phyloP scores from a whole-genome alignment of 1,284 basidiomycete genomes.

The Leccinum holopus region DNA sequence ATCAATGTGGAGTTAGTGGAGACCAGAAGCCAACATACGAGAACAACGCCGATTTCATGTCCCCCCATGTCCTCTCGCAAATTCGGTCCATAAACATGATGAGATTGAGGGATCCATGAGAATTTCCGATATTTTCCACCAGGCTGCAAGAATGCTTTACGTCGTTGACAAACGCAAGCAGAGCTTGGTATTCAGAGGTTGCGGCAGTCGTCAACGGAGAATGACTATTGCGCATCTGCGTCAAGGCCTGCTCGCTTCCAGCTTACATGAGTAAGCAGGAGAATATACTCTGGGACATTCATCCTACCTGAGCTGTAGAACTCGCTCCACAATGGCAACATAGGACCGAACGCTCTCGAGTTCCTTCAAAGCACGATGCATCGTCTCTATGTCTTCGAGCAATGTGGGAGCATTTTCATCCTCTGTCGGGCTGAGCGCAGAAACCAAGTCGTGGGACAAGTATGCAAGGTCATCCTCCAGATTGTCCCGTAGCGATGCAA shows the following conservation, averaged over 20 bases:
- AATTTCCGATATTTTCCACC: constrained; percentile 42
- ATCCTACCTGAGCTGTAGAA: constrained; percentile 52
- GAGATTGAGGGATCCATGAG: constrained; percentile 46
- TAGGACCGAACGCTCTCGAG: constrained; percentile 32
- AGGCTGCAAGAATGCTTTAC: constrained; percentile 44
- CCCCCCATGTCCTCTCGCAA: constrained; percentile 68
- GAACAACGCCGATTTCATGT: constrained; percentile 65
- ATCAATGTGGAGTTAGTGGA: constrained; percentile 1
- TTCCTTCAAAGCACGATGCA: constrained; percentile 72
- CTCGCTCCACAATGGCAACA: no score
- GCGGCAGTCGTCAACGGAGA: constrained; percentile 44
- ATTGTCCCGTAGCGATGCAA: constrained; percentile 73
- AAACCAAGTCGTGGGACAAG: constrained; percentile 66
- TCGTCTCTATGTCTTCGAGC: constrained; percentile 76
- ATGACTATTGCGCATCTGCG: constrained; percentile 43
- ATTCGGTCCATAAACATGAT: constrained; percentile 58
- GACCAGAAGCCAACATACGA: constrained; percentile 46
- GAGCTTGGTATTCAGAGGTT: constrained; percentile 56
- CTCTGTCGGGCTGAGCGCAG: constrained; percentile 44
- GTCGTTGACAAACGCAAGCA: constrained; percentile 59
- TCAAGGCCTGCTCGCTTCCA: constrained; percentile 55
- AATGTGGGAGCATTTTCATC: constrained; percentile 55
- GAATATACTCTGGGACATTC: constrained; percentile 12
- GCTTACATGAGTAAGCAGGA: constrained; percentile 16
- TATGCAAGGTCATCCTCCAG: constrained; percentile 73